Conservation (phyloP, 2,329 filamentous ascomycete genomes). For the Penicillium sp. region DNA sequence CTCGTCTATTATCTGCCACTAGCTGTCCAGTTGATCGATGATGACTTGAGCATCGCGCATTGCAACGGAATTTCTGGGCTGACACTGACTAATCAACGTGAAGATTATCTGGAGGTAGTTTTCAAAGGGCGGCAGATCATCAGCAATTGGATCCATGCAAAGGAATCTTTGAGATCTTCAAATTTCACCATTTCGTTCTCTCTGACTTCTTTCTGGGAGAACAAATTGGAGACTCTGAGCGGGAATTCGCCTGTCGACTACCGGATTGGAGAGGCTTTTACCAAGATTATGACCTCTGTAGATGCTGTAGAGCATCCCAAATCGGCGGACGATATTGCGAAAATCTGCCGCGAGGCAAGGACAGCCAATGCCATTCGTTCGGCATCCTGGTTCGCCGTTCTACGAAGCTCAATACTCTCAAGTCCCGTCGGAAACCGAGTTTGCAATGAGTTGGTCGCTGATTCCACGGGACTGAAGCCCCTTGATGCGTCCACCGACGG, state of each 20-base stretch:
- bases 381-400: conserved; percentile 51
- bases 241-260: conserved; percentile 38
- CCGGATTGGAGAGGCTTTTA: conserved; percentile 43
- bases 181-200: conserved; percentile 26
- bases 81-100: conserved; percentile 51
- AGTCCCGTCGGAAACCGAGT: conserved; percentile 53
- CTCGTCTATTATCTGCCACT: conserved; percentile 55
- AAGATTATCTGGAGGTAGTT: conserved; percentile 56
- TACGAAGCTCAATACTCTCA: conserved; percentile 51
- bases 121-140: conserved; percentile 53
- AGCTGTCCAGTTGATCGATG: conserved; percentile 59
- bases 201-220: conserved; percentile 37
- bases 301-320: conserved; percentile 29
- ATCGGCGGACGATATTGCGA: conserved; percentile 34
- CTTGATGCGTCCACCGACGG: conserved; percentile 46
- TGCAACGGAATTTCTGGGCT: conserved; percentile 57
- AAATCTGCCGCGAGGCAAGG: conserved; percentile 38
- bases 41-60: conserved; percentile 59
- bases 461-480: conserved; percentile 57
- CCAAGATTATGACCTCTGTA: conserved; percentile 39
- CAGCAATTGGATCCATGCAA: conserved; percentile 43
- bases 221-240: conserved; percentile 33
- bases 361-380: conserved; percentile 49
- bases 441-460: conserved; percentile 63
- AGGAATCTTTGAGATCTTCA: conserved; percentile 16